Conservation (phyloP, 2,329 filamentous ascomycete species). For the Gnomoniopsis sp. region DNA sequence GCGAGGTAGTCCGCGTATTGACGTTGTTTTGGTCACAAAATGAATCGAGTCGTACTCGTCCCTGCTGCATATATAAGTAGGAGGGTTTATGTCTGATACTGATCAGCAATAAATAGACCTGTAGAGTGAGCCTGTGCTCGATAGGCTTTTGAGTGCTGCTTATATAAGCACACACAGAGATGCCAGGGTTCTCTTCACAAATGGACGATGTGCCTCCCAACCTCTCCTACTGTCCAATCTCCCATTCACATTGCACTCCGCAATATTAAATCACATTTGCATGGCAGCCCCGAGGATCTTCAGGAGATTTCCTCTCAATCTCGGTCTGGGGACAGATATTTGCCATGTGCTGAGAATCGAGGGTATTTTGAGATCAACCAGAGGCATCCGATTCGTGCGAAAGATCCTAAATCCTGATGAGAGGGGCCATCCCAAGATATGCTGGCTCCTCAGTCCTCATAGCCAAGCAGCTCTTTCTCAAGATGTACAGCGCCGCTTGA, state of each 20-base stretch:
- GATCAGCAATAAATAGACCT: no score
- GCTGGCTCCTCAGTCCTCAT: background rate
- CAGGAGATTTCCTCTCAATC: slow-evolving; percentile 55
- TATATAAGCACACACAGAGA: background rate
- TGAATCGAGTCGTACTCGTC: background rate
- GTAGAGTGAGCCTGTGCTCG: background rate
- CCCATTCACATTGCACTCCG: background rate
- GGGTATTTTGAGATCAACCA: slow-evolving; percentile 47
- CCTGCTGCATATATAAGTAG: no score
- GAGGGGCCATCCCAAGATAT: slow-evolving; percentile 19
- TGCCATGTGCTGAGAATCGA: slow-evolving; percentile 66
- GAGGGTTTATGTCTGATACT: no score
- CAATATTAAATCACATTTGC: background rate
- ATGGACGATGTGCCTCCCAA: background rate
- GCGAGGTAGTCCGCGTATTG: background rate
- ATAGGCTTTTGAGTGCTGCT: background rate
- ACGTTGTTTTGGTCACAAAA: background rate
- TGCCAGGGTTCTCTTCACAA: background rate
- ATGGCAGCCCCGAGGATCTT: slow-evolving; percentile 10
- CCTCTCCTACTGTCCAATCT: background rate
- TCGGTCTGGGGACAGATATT: slow-evolving; percentile 76
- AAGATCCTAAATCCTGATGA: slow-evolving; percentile 46
- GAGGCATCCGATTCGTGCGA: slow-evolving; percentile 41
- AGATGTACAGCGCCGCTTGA: background rate
- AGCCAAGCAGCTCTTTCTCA: background rate